Evolutionary conservation across 2,329 filamentous ascomycete genomes (phyloP), one percentile per base, ranked within the genome.

Genomic region (Colletotrichum zoysiae): DNA sequence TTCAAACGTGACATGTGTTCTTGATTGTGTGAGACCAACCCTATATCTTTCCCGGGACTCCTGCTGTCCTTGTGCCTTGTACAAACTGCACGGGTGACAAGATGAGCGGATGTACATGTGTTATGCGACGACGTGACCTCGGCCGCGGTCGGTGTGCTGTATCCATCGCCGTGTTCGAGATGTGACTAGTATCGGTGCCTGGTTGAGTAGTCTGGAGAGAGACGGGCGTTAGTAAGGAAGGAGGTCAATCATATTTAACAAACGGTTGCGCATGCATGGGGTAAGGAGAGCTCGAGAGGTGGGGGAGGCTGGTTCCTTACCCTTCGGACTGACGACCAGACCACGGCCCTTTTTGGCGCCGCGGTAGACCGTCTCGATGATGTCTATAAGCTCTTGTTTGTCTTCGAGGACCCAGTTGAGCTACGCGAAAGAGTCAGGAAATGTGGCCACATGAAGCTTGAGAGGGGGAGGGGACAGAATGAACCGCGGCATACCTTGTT

Each of bases 271-370:
- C 35, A 30, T 5, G 18, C 20, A 23, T 14, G 26, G 20, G 20
- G 18, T 11, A 8, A 38, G 11, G 8, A 50, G 26, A 35, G 6
- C 12, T 38, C 2, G 38, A 50, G 33, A 62, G 51, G 63, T 12
- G 59, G 26, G 20, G 58, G 61, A 11, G 62, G 40, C 8, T 46
- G 11, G 16, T 44, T 38, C 20, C 56, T 38, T 62, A 67, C 65
- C 95, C 86, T 98, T 99, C 1, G 95, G 96, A 79, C 94, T 97
- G 75, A 98, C 95, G 51, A 99, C 96, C 76, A 99, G 84, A 92
- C 97, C 96, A 65, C 95, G 88, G 0, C 97, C 96, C 85, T 99
- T 99, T 88, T 97, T 98, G 42, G 96, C 96, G n/a, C 96, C 96
- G 71, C 95, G 91, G 81, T 98, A 99, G 73, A 99, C 95, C 5